Evolutionary conservation across 768 basidiomycete genomes (phyloP).

Genomic region (Candolleomyces aberdarensis): DNA sequence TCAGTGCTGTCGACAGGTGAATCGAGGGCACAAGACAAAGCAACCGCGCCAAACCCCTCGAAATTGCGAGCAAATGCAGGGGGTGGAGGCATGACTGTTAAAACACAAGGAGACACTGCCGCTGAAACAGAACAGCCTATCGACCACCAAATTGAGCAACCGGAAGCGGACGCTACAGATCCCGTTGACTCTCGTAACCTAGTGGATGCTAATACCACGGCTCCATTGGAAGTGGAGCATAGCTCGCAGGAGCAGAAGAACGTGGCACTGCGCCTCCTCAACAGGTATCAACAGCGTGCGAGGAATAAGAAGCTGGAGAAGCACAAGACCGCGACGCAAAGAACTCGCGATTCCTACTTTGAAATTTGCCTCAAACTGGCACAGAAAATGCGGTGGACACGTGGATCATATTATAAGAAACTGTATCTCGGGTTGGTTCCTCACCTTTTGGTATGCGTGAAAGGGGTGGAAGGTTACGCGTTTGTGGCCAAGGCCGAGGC

Average conservation of each 20-base stretch:
- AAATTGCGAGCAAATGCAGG: no score
- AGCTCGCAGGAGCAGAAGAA: constrained; percentile 8
- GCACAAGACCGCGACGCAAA: constrained; percentile 8
- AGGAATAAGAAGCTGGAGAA: constrained; percentile 3
- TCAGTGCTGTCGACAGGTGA: constrained; percentile 9
- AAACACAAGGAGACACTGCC: not conserved
- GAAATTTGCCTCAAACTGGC: constrained; percentile 15
- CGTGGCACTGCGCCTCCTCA: constrained; percentile 10
- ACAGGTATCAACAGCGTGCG: constrained; percentile 11
- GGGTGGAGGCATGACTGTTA: no score
- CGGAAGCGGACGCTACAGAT: no score
- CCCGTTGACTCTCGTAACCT: no score
- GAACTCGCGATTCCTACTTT: constrained; percentile 4
- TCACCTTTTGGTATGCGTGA: no score
- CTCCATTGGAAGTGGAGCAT: not conserved
- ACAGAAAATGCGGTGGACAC: constrained; percentile 17
- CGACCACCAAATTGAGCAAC: no score
- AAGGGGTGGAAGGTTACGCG: constrained; percentile 9
- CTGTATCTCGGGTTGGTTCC: constrained; percentile 21
- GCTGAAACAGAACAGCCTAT: constrained; percentile 14
- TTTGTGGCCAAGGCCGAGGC: constrained; percentile 7
- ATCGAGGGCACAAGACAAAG: constrained; percentile 11
- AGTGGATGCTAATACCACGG: no score
- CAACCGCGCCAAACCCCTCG: not conserved
- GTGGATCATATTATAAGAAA: constrained; percentile 14